These are phyloP conservation scores for Yamadazyma atmosphaerica DNA, from an alignment of 1,139 yeast genomes.

Conservation along the genomic window DNA sequence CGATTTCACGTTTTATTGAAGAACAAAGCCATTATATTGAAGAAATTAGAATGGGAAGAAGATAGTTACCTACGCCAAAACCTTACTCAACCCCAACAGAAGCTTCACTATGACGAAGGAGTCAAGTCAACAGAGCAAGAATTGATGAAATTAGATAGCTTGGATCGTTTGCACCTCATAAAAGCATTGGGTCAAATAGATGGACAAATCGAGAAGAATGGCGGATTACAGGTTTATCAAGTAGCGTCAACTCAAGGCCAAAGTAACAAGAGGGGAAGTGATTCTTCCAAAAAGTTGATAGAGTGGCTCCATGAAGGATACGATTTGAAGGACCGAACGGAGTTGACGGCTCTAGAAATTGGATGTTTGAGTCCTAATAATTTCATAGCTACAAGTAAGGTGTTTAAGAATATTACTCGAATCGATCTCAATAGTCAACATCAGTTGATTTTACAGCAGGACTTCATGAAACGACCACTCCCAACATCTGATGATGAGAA, in stretches of 20 bases:
- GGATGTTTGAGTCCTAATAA: conserved; percentile 77
- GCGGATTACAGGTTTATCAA: conserved; percentile 77
- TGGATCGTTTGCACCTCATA: conserved; percentile 18
- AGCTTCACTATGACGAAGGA: conserved; percentile 20
- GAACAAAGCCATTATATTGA: conserved; percentile 41
- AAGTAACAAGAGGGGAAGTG: conserved; percentile 77
- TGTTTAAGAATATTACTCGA: conserved; percentile 51
- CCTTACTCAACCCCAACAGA: conserved; percentile 15
- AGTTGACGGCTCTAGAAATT: conserved; percentile 63
- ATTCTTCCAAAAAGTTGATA: conserved; percentile 73
- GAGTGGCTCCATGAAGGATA: conserved; percentile 56
- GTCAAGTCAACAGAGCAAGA: conserved; percentile 15
- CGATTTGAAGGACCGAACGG: conserved; percentile 1
- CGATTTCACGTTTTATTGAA: conserved; percentile 66
- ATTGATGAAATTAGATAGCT: conserved; percentile 22
- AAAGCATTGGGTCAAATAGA: conserved; percentile 53
- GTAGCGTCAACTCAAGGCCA: conserved; percentile 90
- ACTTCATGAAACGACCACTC: conserved; percentile 76
- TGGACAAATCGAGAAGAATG: conserved; percentile 57
- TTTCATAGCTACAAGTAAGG: conserved; percentile 57
- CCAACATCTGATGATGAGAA: conserved; percentile 46
- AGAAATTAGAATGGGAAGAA: conserved; percentile 20
- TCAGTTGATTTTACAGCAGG: conserved; percentile 68
- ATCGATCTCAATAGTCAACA: conserved; percentile 86
- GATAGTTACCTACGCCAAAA: not conserved